These are phyloP conservation scores for Tricholoma bakamatsutake DNA, from an alignment of 768 basidiomycete species.

Conservation along the genomic window DNA sequence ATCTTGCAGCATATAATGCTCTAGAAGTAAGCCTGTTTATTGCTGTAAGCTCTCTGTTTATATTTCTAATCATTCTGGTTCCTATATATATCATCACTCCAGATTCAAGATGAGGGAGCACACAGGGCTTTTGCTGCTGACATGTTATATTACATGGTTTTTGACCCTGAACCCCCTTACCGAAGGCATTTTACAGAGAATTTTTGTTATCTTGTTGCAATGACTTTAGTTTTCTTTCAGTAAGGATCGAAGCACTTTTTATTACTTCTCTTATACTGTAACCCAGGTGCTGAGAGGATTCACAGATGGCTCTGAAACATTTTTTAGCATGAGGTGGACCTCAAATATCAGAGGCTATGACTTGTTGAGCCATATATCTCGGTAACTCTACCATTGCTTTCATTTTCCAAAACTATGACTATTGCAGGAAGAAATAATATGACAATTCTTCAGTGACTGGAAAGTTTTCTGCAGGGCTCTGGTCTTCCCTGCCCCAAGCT, in stretches of 20 bases:
- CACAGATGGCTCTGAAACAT: constrained; percentile 1
- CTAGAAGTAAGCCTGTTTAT: neutral
- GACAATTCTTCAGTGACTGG: neutral
- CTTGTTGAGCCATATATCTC: neutral
- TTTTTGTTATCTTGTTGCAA: neutral
- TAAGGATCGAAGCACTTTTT: neutral
- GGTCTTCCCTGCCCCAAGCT: too few species aligned
- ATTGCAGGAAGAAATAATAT: too few species aligned
- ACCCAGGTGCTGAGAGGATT: neutral
- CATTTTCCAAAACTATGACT: neutral
- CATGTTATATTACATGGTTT: too few species aligned
- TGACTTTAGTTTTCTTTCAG: neutral
- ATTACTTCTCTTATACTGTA: neutral
- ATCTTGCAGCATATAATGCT: neutral
- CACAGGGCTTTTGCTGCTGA: too few species aligned
- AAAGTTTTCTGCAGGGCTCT: neutral
- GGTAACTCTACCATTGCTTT: neutral
- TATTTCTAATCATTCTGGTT: neutral
- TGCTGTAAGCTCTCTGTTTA: neutral
- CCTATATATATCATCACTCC: neutral
- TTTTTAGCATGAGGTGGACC: constrained; percentile 2
- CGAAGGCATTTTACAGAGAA: neutral
- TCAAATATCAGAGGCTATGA: neutral
- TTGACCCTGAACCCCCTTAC: neutral
- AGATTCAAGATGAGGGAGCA: neutral